Base-by-base conservation (phyloP, 1,284 basidiomycete genomes). In the Apiotrichum akiyoshidainum region DNA sequence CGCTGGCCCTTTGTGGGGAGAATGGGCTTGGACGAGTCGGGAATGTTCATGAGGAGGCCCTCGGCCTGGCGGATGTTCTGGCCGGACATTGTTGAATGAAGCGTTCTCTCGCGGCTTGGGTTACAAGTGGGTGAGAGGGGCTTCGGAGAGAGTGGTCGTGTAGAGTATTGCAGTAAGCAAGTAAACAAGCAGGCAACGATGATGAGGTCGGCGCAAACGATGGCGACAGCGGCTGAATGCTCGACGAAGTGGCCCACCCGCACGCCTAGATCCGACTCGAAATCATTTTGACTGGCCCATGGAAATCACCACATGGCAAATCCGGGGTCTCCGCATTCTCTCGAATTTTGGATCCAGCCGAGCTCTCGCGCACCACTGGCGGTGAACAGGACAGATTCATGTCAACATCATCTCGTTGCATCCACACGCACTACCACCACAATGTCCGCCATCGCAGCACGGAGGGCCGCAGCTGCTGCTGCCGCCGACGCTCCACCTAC, bases 1-100 rank as follows among this genome's bases (percentile, higher is more conserved):
- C 81, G 81, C 76, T 92, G 86, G 48, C 92, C 93, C 54, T 87
- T 83, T 75, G 87, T 86, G 5, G 93, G 93, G 53, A 93, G 80
- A 68, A 74, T 66, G 16, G 73, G 75, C 45, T 40, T 46, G 12
- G 63, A 53, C 7, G 69, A 61, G 58, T 74, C 70, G 60, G 68
- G 70, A 21, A 80, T 68, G 31, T 74, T 71, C 68, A 88, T 84
- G 63, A 89, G 72, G 31, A 67, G 55, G 61, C 60, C 61, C 21
- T 65, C 60, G 55, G 57, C 59, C 63, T 66, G 44, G 52, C 58
- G 57, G 42, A 61, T 57, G 33, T 62, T 62, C 54, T 59, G 55
- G 58, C 57, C 58, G 31, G 62, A 50, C 62, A 76, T 74, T 22
- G 70, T 65, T 40, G 22, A 22, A 17, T n/a, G 19, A n/a, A 17